Evolutionary conservation across 2,329 filamentous ascomycete species (phyloP), one percentile per base, ranked within the genome.

Genomic region (Fusarium aywerte): DNA sequence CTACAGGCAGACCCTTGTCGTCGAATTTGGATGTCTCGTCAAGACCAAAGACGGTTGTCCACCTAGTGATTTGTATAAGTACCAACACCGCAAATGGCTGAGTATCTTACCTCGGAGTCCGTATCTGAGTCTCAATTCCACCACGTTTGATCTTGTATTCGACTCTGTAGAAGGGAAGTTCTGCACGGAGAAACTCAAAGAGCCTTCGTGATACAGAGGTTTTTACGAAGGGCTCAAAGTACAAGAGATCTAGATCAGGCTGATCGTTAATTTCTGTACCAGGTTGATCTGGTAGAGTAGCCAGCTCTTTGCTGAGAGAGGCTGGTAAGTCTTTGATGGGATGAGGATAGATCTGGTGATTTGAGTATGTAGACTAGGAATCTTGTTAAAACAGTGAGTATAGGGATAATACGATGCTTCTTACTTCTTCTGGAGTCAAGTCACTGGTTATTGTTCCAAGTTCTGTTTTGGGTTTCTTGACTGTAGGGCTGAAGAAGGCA

Each of bases 111-210:
- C 83, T 80, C 35, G 83, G 84, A 7, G 83, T 87, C 39, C 77
- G 78, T 74, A 94, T 88, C 21, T 85, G 81, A 0, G 88, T 90
- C 54, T 89, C 84, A 2, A 85, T 76, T 2, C 86, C 84, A 4
- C 87, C 87, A 9, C 92, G 85, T 53, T 87, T 89, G 71, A 93
- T 92, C 31, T 83, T 87, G 72, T 93, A 93, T 69, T 88, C 84
- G 5, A 93, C 91, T 51, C 90, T 85, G 72, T 93, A 92, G 78
- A 93, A 94, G 10, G 90, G 90, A 2, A 95, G 78, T 62, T 90
- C 84, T n/a, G 82, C 77, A 2, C 92, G 86, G 3, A 95, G 82
- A 72, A 93, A 93, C 15, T 87, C 79, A 76, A 94, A 95, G 0
- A 93, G 77, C 5, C 86, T 80, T 5, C 82, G 81, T 20, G 87